Evolutionary conservation across 331 rosid species (phyloP).

Genomic region (Malus hybrid): DNA sequence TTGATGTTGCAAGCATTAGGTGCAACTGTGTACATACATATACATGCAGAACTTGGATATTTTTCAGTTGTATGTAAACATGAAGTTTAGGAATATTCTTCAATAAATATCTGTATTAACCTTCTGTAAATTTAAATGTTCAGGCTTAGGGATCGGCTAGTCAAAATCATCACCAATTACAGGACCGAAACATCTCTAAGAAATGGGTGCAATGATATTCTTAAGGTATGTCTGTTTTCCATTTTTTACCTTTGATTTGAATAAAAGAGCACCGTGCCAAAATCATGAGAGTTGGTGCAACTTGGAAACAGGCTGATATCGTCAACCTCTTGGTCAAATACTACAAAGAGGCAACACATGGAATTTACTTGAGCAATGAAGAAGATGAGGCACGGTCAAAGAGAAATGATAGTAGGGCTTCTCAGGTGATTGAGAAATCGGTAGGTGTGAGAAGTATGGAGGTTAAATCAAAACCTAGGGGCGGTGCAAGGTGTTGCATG

Average conservation of each 20-base stretch:
- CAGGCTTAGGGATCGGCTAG: conserved; percentile 95
- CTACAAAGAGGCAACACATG: conserved; percentile 88
- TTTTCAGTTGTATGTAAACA: background rate
- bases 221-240: conserved; percentile 48
- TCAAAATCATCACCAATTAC: conserved; percentile 85
- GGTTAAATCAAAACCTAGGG: conserved; percentile 75
- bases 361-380: conserved; percentile 68
- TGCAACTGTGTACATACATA: background rate
- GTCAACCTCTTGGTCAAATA: conserved; percentile 78
- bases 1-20: background rate
- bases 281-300: conserved; percentile 19
- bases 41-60: background rate
- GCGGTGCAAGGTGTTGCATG: conserved; percentile 96
- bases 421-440: conserved; percentile 31
- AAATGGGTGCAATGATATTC: conserved; percentile 95
- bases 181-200: conserved; percentile 94
- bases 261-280: background rate
- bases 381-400: conserved; percentile 60
- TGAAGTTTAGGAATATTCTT: conserved; percentile 7
- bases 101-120: background rate
- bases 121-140: conserved; percentile 4
- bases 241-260: conserved; percentile 1
- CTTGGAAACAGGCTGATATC: conserved; percentile 66
- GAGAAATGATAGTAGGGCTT: conserved; percentile 36
- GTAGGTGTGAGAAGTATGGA: conserved; percentile 36